Evolutionary conservation across 257 asterid species (phyloP), one percentile per base, ranked within the genome.

Genomic region (Solanum virginianum): DNA sequence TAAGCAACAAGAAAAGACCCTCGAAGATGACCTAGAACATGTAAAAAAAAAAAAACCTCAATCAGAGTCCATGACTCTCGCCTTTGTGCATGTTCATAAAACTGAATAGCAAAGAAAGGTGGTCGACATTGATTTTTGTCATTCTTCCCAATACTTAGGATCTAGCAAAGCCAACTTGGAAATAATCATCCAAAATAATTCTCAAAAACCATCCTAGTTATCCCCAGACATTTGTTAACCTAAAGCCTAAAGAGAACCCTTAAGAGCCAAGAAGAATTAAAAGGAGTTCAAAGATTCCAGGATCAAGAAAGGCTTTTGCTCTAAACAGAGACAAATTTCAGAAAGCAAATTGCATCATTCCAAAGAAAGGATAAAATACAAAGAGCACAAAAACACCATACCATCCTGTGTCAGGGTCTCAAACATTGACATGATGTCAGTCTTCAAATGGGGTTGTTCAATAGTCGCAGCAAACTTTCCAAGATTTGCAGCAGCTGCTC

Each of bases 361-460:
- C 26, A 53, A 77, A 79, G 63, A 24, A 51, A 77, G 10, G 65
- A 26, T 13, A 47, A 49, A 75, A 75, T 51, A 26, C 29, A 70
- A 69, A 69, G 63, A 24, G 47, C 60, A 53, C 17, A 26, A 8
- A 54, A 51, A 26, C 43, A 24, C 82, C 82, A 83, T 91, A 93
- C 97, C 98, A 88, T 94, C 98, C 84, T 94, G 97, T 8, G 98
- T 94, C 62, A 94, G 93, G 87, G 93, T 95, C 87, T 92, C 94
- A 85, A 94, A 94, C 96, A 94, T 92, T 62, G 96, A 85, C 90
- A 91, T 90, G 88, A 88, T 83, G 47, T 86, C 89, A 60, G 86
- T 79, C 89, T 88, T 88, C 89, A 88, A 81, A 85, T 88, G 82
- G 74, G 85, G 51, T 41, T 82, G 86, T 17, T 88, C 91, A 86